Evolutionary conservation across 2,329 filamentous ascomycete genomes (phyloP).

Genomic region (Aspergillus eucalypticola): DNA sequence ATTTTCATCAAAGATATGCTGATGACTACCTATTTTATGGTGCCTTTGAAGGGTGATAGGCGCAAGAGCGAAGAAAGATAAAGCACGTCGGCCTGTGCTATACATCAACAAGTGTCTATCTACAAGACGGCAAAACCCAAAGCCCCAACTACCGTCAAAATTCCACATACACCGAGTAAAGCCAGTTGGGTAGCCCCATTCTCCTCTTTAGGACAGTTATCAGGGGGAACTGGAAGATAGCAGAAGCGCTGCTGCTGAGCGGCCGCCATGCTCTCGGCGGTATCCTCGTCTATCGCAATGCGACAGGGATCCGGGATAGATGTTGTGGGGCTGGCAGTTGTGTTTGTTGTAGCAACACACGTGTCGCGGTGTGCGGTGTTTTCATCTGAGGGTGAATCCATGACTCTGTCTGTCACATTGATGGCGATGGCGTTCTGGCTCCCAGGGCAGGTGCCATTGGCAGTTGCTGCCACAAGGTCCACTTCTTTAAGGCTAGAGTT

Average conservation of each 20-base stretch:
- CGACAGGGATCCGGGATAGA: slow-evolving; percentile 8
- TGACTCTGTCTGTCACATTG: slow-evolving; percentile 7
- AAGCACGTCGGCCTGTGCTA: not conserved
- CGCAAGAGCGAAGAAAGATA: not conserved
- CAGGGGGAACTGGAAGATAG: not conserved
- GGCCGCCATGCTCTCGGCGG: slow-evolving; percentile 4
- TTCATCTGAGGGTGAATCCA: too few species aligned
- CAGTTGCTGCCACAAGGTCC: slow-evolving; percentile 17
- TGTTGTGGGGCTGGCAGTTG: not conserved
- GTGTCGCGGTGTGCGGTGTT: slow-evolving; percentile 6
- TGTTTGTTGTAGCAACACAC: not conserved
- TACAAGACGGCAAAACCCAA: slow-evolving; percentile 1
- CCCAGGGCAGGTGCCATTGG: slow-evolving; percentile 11
- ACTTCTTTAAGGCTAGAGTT: slow-evolving; percentile 8
- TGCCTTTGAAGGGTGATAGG: not conserved
- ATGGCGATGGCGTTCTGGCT: slow-evolving; percentile 9
- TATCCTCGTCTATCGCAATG: not conserved
- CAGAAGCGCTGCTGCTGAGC: not conserved
- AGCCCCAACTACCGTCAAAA: not conserved
- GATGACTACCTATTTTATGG: accelerated
- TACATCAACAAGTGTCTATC: not conserved
- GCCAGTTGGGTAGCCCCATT: slow-evolving; percentile 1
- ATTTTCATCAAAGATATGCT: too few species aligned
- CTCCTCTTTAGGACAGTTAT: slow-evolving; percentile 6
- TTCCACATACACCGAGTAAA: not conserved